phyloP scores from a whole-genome alignment of 495 filamentous ascomycete species.

The Lophium mytilinum region DNA sequence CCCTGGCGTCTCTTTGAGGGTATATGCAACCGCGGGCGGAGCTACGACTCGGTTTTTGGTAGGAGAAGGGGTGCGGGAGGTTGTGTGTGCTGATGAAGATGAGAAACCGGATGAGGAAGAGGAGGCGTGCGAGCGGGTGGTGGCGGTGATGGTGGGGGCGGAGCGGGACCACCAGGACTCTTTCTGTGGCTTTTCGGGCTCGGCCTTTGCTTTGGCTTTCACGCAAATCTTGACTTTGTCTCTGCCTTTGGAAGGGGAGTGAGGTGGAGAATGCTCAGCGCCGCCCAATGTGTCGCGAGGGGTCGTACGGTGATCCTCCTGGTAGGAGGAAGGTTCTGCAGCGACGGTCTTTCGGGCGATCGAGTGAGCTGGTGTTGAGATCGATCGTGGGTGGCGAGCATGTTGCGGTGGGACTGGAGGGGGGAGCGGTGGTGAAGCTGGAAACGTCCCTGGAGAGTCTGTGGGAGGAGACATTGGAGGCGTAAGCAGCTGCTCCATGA shows the following conservation, averaged over 20 bases:
- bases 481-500: not conserved
- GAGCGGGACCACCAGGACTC: conserved; percentile 11
- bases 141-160: not conserved
- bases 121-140: not conserved
- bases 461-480: conserved; percentile 4
- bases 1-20: not conserved
- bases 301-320: not conserved
- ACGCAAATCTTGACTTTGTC: conserved; percentile 4
- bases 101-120: not conserved
- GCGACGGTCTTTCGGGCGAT: conserved; percentile 9
- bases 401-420: not conserved
- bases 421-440: conserved; percentile 5
- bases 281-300: not conserved
- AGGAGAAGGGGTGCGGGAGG: conserved; percentile 1
- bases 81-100: not conserved
- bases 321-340: not conserved
- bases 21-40: not conserved
- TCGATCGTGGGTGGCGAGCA: not conserved
- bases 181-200: conserved; percentile 4
- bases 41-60: not conserved
- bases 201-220: not conserved
- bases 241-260: not conserved
- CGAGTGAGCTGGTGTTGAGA: not conserved
- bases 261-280: conserved; percentile 1
- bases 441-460: conserved; percentile 7